Evolutionary conservation across 2,329 filamentous ascomycete species (phyloP), one percentile per base, ranked within the genome.

Genomic region (Colletotrichum theobromicola): DNA sequence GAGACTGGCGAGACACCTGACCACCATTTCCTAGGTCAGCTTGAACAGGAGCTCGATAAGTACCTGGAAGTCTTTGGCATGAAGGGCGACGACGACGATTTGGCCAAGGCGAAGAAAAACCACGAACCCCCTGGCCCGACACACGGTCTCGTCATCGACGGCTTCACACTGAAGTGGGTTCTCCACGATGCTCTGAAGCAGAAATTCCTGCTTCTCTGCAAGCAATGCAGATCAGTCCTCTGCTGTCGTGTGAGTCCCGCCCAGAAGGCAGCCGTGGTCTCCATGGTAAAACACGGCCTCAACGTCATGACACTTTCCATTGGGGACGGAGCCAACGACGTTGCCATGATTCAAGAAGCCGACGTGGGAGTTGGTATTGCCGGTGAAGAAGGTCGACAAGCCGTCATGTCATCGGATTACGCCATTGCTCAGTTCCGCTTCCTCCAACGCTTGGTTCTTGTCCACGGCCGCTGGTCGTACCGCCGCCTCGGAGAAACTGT

Each of bases 381-480:
- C 76, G 96, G 96, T 85, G 94, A 96, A 77, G 96, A 98, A 88
- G 95, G 95, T 78, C 91, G 96, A 78, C 95, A 98, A 84, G 96
- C 96, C 42, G 95, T 94, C 80, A 98, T 98, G 96, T 98, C 95
- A 46, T 97, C 96, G 4, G 96, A 98, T 83, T 98, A 98, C 82
- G 95, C 95, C 66, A 97, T 98, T 81, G 96, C 95, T 2, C 96
- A 98, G 84, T 98, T 98, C 87, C 91, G 95, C 53, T 98, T 94
- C 86, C 88, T 98, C 66, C 93, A 95, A 79, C 89, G 96, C 69
- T 88, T 98, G 75, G 90, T 98, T 34, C 90, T 98, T 24, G 95
- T 98, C 6, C 96, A 98, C 82, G 96, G 96, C 73, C 92, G 96
- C 73, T 98, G 96, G 95, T 98, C 95, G n/a, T 99, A 99, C 86